Evolutionary conservation across 164 flowering plant genomes (phyloP).

Genomic region (Chimonanthus praecox): DNA sequence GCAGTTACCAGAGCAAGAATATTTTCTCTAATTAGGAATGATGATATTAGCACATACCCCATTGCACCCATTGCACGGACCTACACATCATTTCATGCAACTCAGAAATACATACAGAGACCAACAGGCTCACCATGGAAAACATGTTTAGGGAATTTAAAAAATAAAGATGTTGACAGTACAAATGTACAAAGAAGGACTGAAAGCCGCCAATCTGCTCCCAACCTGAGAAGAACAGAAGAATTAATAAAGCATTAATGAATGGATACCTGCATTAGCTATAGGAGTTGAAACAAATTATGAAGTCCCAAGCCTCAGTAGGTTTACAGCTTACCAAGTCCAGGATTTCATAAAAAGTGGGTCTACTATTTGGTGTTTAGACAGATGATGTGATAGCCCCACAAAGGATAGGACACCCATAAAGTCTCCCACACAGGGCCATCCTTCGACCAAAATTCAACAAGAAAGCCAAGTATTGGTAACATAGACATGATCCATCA

Average conservation of each 20-base stretch:
- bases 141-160: constrained; percentile 2
- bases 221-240: constrained; percentile 48
- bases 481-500: neutral
- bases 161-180: constrained; percentile 14
- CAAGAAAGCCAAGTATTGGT: neutral
- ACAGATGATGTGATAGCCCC: neutral
- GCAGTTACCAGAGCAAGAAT: constrained; percentile 73
- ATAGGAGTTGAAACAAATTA: neutral
- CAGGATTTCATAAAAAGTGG: neutral
- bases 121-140: neutral
- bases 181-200: constrained; percentile 68
- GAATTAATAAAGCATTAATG: neutral
- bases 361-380: neutral
- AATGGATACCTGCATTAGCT: neutral
- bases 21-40: constrained; percentile 91
- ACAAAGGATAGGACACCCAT: neutral
- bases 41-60: constrained; percentile 70
- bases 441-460: neutral
- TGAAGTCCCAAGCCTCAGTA: neutral
- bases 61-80: constrained; percentile 74
- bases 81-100: constrained; percentile 32
- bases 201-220: constrained; percentile 67
- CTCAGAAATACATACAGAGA: constrained; percentile 2
- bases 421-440: neutral
- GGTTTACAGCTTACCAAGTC: neutral